phyloP scores from a whole-genome alignment of 495 filamentous ascomycete genomes.

The Xylaria acuta region DNA sequence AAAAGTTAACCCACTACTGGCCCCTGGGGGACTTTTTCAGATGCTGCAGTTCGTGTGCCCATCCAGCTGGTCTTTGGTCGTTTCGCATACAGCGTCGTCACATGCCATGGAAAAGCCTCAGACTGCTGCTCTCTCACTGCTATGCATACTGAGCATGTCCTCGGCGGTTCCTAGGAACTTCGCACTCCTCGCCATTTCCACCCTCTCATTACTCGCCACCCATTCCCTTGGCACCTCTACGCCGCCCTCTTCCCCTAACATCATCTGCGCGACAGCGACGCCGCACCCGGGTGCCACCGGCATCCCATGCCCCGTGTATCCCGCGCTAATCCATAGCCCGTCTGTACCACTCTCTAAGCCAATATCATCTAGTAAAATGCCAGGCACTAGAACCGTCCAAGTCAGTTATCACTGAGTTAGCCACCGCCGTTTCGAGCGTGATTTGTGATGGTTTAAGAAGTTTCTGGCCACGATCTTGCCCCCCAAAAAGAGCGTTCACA shows the following conservation, averaged over 20 bases:
- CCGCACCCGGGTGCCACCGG: neutral
- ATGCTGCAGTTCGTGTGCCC: too few relatives aligned
- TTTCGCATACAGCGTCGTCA: too few relatives aligned
- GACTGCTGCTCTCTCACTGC: too few relatives aligned
- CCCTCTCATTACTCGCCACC: neutral
- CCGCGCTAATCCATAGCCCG: neutral
- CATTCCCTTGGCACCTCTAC: neutral
- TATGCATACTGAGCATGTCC: too few relatives aligned
- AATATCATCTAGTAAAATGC: neutral
- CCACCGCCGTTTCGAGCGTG: neutral
- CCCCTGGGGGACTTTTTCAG: too few relatives aligned
- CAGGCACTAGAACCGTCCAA: neutral
- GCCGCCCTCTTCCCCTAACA: neutral
- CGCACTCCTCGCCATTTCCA: neutral
- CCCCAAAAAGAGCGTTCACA: too few relatives aligned
- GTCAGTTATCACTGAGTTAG: neutral
- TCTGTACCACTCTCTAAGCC: neutral
- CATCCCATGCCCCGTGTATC: neutral
- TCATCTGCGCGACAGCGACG: neutral
- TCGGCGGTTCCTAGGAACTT: neutral
- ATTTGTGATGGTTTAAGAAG: too few relatives aligned
- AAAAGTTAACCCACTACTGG: too few relatives aligned
- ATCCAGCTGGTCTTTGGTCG: too few relatives aligned
- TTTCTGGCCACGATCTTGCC: too few relatives aligned
- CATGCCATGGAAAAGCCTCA: neutral